Base-by-base conservation (phyloP, 2,329 filamentous ascomycete species). In the Colletotrichum falcatum region DNA sequence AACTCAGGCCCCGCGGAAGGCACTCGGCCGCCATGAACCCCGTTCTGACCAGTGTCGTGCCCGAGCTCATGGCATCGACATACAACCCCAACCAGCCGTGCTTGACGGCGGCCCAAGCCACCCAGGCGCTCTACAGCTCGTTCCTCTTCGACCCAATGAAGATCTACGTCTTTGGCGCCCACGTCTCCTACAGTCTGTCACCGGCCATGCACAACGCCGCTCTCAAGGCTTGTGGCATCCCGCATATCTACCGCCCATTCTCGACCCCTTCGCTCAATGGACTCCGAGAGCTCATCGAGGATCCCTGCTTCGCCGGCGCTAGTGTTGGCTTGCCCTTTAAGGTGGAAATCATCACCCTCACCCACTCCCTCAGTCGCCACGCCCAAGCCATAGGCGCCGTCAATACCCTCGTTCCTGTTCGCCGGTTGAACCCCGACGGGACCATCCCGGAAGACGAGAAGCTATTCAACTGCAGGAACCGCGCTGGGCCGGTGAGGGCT, bases 191-290 rank as follows among this genome's bases (percentile, higher is more conserved):
- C 81, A 94, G 90, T 77, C 79, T 94, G 66, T 94, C 92, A 0
- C 92, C 92, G 1, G 90, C 90, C 8, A 94, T 94, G 91, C 92
- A 95, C 78, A 92, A 90, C 65, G 85, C 90, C 7, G 92, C 92
- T 0, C 89, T 92, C 68, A 83, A 85, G 62, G 87, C 86, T 1
- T 92, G 89, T 73, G 92, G 92, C 0, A 88, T 94, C 77, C 89
- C 89, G 0, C 92, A 94, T 74, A 79, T 84, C 7, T 94, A 93
- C 76, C 81, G 83, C n/a, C 88, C 89, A 1, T 85, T 89, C 66
- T 90, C 92, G 60, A 89, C 90, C 6, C 81, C 85, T 23, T 88
- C 88, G 0, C 78, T 94, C 14, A 86, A 88, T 46, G 88, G 88
- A 14, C 82, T 94, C n/a, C 86, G 87, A 72, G 85, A 88, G 26